Base-by-base conservation (phyloP, 331 rosid species). In the Arachis monticola region DNA sequence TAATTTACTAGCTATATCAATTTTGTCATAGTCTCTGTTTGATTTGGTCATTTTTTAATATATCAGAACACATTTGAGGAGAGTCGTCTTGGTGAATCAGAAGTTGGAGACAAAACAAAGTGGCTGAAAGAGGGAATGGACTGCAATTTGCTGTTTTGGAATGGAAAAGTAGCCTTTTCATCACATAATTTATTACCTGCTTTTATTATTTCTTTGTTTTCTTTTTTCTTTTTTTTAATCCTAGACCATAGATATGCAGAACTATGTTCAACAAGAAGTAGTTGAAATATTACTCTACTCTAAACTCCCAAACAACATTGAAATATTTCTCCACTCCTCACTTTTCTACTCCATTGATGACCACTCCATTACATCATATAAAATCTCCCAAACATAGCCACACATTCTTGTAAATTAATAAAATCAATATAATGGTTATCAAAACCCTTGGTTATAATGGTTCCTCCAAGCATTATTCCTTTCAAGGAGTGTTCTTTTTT, bases 111-210 rank as follows among this genome's bases (percentile, higher is more conserved):
- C 80, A 90, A 67, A 81, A 83, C 64, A 64, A 94, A 92, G 85
- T 94, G 93, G 93, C 87, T 94, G 75, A 94, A 92, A 85, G 97
- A 94, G 83, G 99, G 99, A 82, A 92, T 92, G 92, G 97, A 90
- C 89, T 94, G 99, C 90, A 87, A 67, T 81, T 78, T 94, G 84
- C 82, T 92, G 63, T 73, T 92, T 60, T 92, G 97, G 99, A 94
- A 94, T 61, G 99, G 94, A 72, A 90, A 90, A 78, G 99, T 90
- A 84, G 44, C 38, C 44, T 47, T 59, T 10, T 35, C 62, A 67
- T 81, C 81, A 66, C 58, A 78, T 75, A 32, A 73, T 67, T 65
- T 51, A 77, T 50, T 52, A 47, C 44, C 38, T 5, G 57, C 68
- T 51, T 69, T 63, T 31, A 30, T 64, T 53, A 12, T 47, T 80